Percentiles rank a stretch among this genome's conserved stretches.
Conservation (phyloP, 2,329 filamentous ascomycete species). For the Ploettnerulaceae sp. region DNA sequence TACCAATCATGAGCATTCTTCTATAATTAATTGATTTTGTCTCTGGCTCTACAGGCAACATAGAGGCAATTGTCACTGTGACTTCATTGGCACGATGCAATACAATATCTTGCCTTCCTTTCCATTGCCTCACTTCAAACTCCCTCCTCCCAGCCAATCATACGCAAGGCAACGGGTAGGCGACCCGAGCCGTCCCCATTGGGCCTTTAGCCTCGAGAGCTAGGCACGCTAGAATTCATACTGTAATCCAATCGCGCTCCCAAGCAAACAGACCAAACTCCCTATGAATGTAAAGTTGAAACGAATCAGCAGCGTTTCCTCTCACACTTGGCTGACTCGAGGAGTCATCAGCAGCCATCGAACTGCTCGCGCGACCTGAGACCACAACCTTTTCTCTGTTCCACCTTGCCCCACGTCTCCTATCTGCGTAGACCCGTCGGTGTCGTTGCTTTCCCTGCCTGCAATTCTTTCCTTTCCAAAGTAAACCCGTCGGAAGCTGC, state of each 20-base stretch:
- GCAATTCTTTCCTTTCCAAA: neutral
- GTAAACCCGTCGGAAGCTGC: neutral
- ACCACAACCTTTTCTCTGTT: slow-evolving; percentile 10
- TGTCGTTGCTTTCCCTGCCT: slow-evolving; percentile 6
- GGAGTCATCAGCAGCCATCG: slow-evolving; percentile 12
- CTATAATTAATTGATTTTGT: slow-evolving; percentile 4
- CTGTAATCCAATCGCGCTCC: slow-evolving; percentile 1
- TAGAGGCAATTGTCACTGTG: neutral
- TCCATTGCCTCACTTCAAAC: slow-evolving; percentile 4
- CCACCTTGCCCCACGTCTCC: slow-evolving; percentile 5
- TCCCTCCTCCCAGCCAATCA: slow-evolving; percentile 15
- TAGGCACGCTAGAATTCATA: slow-evolving; percentile 13
- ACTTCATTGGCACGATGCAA: too few relatives aligned
- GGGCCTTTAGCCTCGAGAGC: slow-evolving; percentile 7
- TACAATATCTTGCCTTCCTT: neutral
- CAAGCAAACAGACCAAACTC: neutral
- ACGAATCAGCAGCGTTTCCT: slow-evolving; percentile 15
- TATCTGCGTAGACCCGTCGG: neutral
- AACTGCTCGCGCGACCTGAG: slow-evolving; percentile 1
- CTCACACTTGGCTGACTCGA: slow-evolving; percentile 1
- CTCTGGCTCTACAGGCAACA: slow-evolving; percentile 5
- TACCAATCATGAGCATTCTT: neutral
- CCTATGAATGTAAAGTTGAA: neutral
- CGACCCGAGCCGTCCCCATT: slow-evolving; percentile 19
- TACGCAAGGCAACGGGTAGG: slow-evolving; percentile 12